phyloP scores from a whole-genome alignment of 2,329 filamentous ascomycete genomes.

The Onygena corvina region DNA sequence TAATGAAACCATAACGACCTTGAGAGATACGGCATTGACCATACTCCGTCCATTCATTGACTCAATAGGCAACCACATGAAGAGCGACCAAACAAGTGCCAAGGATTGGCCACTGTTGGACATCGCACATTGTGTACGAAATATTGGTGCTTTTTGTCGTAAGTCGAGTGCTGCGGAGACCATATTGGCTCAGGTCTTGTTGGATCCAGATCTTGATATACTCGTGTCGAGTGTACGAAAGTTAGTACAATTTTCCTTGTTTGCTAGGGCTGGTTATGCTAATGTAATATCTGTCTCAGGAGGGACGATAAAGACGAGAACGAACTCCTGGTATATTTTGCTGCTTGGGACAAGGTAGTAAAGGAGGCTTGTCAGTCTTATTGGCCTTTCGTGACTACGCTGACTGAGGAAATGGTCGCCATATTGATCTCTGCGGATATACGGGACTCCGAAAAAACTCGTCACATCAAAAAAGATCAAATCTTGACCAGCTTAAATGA shows the following conservation, averaged over 20 bases:
- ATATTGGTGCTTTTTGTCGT: background rate
- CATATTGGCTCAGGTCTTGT: background rate
- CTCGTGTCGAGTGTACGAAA: background rate
- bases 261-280: background rate
- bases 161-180: background rate
- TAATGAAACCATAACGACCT: too few relatives aligned
- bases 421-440: conserved; percentile 22
- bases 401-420: conserved; percentile 31
- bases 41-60: background rate
- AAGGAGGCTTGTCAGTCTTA: conserved; percentile 27
- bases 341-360: conserved; percentile 29
- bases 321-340: conserved; percentile 15
- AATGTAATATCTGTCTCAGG: background rate
- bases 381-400: conserved; percentile 26
- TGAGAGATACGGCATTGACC: background rate
- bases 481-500: conserved; percentile 15
- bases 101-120: background rate
- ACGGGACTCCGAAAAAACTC: background rate
- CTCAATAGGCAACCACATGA: background rate
- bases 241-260: background rate
- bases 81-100: too few relatives aligned
- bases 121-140: background rate
- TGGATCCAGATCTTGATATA: background rate
- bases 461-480: background rate
- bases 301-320: background rate